Evolutionary conservation across 164 flowering plant genomes (phyloP).

Genomic region (Vitis rotundifolia): DNA sequence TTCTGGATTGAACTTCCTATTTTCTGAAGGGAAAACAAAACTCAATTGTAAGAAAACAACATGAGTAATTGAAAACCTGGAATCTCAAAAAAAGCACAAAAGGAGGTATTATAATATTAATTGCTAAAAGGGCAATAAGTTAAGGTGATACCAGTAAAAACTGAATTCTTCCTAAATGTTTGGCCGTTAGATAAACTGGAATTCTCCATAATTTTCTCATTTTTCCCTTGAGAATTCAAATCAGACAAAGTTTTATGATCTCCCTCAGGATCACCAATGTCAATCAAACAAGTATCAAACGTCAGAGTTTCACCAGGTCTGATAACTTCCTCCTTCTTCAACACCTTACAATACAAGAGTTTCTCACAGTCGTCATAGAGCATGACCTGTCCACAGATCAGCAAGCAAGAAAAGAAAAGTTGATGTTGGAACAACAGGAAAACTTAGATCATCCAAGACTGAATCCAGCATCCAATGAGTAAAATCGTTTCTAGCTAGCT

Average conservation of each 20-base stretch:
- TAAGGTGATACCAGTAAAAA: conserved; percentile 22
- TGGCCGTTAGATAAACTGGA: conserved; percentile 10
- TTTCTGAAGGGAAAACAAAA: conserved; percentile 18
- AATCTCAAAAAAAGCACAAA: no score
- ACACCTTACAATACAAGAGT: conserved; percentile 53
- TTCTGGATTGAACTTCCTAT: conserved; percentile 10
- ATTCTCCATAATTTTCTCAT: conserved; percentile 16
- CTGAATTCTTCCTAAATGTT: conserved; percentile 19
- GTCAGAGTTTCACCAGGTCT: conserved; percentile 57
- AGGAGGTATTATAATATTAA: no score
- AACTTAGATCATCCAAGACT: no score
- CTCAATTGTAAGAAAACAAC: neutral
- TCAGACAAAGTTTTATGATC: conserved; percentile 24
- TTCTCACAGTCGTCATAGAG: conserved; percentile 72
- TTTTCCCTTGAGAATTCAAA: conserved; percentile 22
- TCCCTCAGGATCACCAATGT: conserved; percentile 60
- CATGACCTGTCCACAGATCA: conserved; percentile 41
- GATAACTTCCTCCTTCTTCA: conserved; percentile 65
- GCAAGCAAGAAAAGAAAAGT: no score
- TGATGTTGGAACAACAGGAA: no score
- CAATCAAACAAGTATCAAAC: conserved; percentile 61
- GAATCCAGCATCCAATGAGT: no score
- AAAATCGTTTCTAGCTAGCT: no score
- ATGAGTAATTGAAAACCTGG: no score
- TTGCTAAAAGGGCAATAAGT: neutral